A percentile compares a stretch with the other conserved stretches of the same genome.
Evolutionary conservation across 139 green algal genomes (phyloP).

Genomic region (Tetratostichococcus sp.): DNA sequence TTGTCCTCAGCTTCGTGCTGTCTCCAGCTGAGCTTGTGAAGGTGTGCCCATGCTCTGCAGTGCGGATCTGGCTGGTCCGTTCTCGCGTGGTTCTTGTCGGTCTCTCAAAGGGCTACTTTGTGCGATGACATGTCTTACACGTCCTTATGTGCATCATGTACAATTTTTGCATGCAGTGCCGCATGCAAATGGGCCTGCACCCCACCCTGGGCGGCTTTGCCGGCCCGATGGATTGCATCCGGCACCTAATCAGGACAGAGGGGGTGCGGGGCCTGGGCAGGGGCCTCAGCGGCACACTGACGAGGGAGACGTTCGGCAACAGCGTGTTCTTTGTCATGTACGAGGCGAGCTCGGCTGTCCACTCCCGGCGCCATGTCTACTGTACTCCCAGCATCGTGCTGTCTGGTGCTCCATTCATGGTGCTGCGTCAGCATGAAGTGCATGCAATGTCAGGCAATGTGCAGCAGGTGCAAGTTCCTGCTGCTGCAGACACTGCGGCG

Average conservation of each 20-base stretch:
- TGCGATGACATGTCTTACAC: too few relatives aligned
- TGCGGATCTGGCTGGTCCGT: too few relatives aligned
- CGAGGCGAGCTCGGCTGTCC: constrained; percentile 25
- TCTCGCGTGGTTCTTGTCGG: too few relatives aligned
- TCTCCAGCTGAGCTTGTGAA: constrained; percentile 76
- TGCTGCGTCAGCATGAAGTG: too few relatives aligned
- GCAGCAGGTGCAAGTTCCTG: too few relatives aligned
- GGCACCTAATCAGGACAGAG: constrained; percentile 39
- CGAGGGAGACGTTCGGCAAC: constrained; percentile 71
- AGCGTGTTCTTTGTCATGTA: constrained; percentile 73
- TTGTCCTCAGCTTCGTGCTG: constrained; percentile 60
- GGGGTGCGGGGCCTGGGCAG: constrained; percentile 51
- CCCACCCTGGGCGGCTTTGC: constrained; percentile 21
- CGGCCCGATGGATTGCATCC: constrained; percentile 44
- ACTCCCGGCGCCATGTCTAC: too few relatives aligned
- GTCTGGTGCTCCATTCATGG: too few relatives aligned
- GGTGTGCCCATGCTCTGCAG: constrained; percentile 10
- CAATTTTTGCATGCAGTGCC: constrained; percentile 36
- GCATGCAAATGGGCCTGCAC: constrained; percentile 39
- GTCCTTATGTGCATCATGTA: background rate
- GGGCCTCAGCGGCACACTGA: constrained; percentile 61
- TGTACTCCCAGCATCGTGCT: too few relatives aligned
- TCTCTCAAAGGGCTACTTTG: too few relatives aligned
- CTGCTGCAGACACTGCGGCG: constrained; percentile 16
- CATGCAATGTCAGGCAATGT: too few relatives aligned